Base-by-base conservation (phyloP, 768 basidiomycete genomes). In the Amanita polypyramis region DNA sequence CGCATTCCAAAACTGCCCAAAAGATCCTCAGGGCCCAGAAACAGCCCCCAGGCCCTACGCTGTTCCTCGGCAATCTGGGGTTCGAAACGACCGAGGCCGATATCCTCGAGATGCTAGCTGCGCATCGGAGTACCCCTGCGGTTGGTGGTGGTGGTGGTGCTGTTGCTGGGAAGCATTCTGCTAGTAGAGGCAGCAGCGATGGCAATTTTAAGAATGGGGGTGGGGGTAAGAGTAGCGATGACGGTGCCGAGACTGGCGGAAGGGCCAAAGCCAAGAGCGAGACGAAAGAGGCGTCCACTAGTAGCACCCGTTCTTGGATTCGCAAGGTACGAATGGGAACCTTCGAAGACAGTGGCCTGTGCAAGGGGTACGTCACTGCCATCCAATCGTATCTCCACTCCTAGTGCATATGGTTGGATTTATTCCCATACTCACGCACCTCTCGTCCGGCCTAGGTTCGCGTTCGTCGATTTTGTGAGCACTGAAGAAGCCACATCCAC, bases 1-100 rank as follows among this genome's bases (percentile, higher is more conserved):
- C 64, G 1, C 71, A 70, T 47, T 75, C 85, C 7, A 85, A 86
- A 63, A 79, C 75, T 4, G 83, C 85, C 2, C 82, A 83, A 60
- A 89, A 82, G 60, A 87, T 91, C 49, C 70, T 94, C 14, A 67
- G 74, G 27, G 59, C 63, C 23, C 94, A 94, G 62, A 92, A 85
- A 61, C 89, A 92, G 60, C 79, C 82, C 1, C 77, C 91, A 34
- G 87, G 79, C 2, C 81, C 84, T 2, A 93, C 91, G 5, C 70
- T 98, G 10, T 98, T 97, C 73, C 62, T 97, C 19, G 95, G 95
- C 7, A 98, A 98, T 61, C 75, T 98, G 12, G 82, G 84, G 6
- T 98, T 95, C 61, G 86, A 91, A 59, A 81, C 92, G 10, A 94
- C 88, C 5, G 87, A 86, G 20, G 73, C 76, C 9, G 75, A 76